phyloP scores from a whole-genome alignment of 768 basidiomycete genomes.

The Roridomyces roridus region DNA sequence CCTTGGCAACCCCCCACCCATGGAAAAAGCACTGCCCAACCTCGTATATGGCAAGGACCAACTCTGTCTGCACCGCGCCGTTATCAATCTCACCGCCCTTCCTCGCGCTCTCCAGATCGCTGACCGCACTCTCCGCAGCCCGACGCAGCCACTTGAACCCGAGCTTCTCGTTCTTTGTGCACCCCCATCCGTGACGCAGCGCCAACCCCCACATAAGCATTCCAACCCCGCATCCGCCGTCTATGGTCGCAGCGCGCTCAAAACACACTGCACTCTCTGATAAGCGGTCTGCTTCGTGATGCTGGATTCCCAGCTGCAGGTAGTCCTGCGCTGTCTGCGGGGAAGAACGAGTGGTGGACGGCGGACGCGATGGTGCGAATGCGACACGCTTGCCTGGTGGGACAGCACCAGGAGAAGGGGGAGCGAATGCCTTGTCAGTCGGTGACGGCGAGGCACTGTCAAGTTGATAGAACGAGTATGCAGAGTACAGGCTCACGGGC shows the following conservation, averaged over 20 bases:
- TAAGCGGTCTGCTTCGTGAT: conserved; percentile 77
- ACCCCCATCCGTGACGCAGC: conserved; percentile 89
- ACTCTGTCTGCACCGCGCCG: conserved; percentile 71
- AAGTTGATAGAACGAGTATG: conserved; percentile 71
- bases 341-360: too few relatives aligned
- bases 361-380: conserved; percentile 8
- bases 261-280: conserved; percentile 74
- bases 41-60: conserved; percentile 90
- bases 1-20: conserved; percentile 88
- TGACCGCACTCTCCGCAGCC: conserved; percentile 83
- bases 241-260: conserved; percentile 74
- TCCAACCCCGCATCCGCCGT: conserved; percentile 85
- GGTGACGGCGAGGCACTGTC: conserved; percentile 54
- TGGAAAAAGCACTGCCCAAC: conserved; percentile 93
- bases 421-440: conserved; percentile 33
- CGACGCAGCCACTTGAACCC: conserved; percentile 85
- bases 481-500: conserved; percentile 57
- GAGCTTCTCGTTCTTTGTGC: conserved; percentile 74
- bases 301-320: conserved; percentile 77
- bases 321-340: conserved; percentile 63
- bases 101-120: conserved; percentile 72
- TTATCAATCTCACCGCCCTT: conserved; percentile 53
- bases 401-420: conserved; percentile 22
- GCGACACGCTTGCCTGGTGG: conserved; percentile 13
- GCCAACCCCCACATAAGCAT: conserved; percentile 94